These are phyloP conservation scores for Taiozyma sp. DNA, from an alignment of 1,139 yeast species.

Conservation along the genomic window DNA sequence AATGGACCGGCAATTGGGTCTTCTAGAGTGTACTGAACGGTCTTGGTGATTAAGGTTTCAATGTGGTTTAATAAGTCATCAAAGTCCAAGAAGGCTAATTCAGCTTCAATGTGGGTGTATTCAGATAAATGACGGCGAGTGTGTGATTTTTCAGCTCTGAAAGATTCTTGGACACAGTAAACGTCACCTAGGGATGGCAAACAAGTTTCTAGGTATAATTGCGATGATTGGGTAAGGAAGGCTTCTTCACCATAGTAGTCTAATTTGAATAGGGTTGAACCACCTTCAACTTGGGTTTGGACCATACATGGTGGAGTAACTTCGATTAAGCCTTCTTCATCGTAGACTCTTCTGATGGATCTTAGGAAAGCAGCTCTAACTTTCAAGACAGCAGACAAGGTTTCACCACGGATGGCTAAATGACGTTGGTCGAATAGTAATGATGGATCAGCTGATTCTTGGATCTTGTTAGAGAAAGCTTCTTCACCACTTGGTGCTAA, in stretches of 20 bases:
- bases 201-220: conserved; percentile 93
- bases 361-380: conserved; percentile 81
- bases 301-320: conserved; percentile 99
- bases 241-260: conserved; percentile 98
- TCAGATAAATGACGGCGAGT: conserved; percentile 98
- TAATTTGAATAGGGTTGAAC: conserved; percentile 89
- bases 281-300: conserved; percentile 99
- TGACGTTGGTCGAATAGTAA: conserved; percentile 93
- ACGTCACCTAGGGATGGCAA: conserved; percentile 96
- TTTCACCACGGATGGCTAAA: conserved; percentile 91
- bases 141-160: conserved; percentile 98
- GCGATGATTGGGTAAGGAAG: conserved; percentile 93
- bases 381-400: conserved; percentile 90
- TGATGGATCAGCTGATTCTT: conserved; percentile 92
- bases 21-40: conserved; percentile 71
- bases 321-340: conserved; percentile 75
- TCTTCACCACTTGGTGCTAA: conserved; percentile 97
- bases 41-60: conserved; percentile 68
- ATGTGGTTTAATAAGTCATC: conserved; percentile 84
- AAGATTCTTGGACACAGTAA: conserved; percentile 95
- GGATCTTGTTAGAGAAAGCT: conserved; percentile 89
- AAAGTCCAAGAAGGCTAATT: conserved; percentile 79
- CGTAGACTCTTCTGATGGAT: conserved; percentile 72
- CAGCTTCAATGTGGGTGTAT: conserved; percentile 96
- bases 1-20: conserved; percentile 93